Evolutionary conservation across 352 stramenopile species (phyloP), one percentile per base, ranked within the genome.

Genomic region (Pythium coloratum): DNA sequence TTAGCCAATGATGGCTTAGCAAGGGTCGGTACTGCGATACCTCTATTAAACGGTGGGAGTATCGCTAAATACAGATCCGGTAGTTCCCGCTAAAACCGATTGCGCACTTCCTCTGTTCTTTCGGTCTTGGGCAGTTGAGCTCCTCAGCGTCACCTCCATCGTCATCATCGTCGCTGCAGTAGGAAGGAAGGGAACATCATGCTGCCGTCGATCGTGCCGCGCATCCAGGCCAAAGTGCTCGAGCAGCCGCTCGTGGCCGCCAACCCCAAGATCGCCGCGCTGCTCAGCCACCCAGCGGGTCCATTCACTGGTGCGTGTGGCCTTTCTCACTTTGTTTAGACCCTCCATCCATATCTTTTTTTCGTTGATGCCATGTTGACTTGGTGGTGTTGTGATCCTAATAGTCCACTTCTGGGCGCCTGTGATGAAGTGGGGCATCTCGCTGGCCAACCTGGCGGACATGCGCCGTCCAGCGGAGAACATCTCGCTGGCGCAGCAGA

Each of bases 391-490:
- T 24, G 20, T 24, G 20, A 24, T 24, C 20, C 20, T 24, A 24
- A 24, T 0, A 86, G 82, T 97, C 13, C 89, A 96, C 76, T 97
- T 97, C 65, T 97, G 90, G 88, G 90, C 90, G 14, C 90, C 90
- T 13, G 86, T 78, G 16, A 83, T 96, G 67, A 97, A 97, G 62
- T 97, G 90, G 90, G 80, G 70, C 65, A 95, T 97, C 60, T 92
- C 85, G 53, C 54, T 97, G 18, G 83, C 88, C 58, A 97, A 97
- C 71, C 63, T 97, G 38, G 81, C 90, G 1, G 90, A 97, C 72
- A 94, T 97, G 85, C 65, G 75, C 4, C 79, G 90, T 28, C 76
- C 86, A 18, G 72, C 89, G 4, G 88, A 97, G 67, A 85, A 81
- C 56, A 90, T 97, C 14, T 96, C 84, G 53, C 73, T 80, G n/a